Percentiles rank a stretch among this genome's conserved stretches.
These are phyloP conservation scores for Chamaecyparis obtusa DNA, from an alignment of 75 land plant species.

Conservation along the genomic window DNA sequence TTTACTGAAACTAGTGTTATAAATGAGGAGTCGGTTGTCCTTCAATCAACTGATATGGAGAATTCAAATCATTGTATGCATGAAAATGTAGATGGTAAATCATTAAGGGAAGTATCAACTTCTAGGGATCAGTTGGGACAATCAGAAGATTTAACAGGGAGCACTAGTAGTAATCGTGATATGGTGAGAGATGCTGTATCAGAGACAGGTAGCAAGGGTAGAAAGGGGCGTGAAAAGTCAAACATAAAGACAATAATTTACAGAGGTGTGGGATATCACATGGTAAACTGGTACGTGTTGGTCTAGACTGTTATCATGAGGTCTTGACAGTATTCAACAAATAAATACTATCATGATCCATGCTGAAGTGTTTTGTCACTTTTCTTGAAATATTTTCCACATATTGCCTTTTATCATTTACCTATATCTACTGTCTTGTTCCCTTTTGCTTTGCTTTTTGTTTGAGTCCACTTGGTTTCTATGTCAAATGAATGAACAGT, in stretches of 20 bases:
- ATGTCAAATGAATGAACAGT: background rate
- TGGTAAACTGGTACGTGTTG: slow-evolving; percentile 91
- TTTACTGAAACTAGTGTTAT: slow-evolving; percentile 18
- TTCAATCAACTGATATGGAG: background rate
- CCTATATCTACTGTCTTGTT: background rate
- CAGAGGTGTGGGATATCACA: slow-evolving; percentile 77
- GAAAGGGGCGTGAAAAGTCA: slow-evolving; percentile 60
- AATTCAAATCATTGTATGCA: slow-evolving; percentile 6
- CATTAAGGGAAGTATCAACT: slow-evolving; percentile 2
- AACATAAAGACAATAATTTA: slow-evolving; percentile 49
- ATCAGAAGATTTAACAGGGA: slow-evolving; percentile 4
- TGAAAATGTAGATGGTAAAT: slow-evolving; percentile 2
- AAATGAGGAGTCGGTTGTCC: background rate
- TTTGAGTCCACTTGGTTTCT: background rate
- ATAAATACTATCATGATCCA: background rate
- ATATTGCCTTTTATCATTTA: background rate
- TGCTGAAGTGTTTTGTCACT: background rate
- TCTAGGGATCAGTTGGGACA: slow-evolving; percentile 6
- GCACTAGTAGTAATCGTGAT: slow-evolving; percentile 13
- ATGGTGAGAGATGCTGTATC: slow-evolving; percentile 5
- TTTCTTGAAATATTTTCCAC: background rate
- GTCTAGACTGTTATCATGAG: background rate
- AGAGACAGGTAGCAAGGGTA: slow-evolving; percentile 24
- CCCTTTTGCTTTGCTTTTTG: background rate
- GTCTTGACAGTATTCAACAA: background rate